Base-by-base conservation (phyloP, 352 stramenopile species). In the Globisporangium yorkense region DNA sequence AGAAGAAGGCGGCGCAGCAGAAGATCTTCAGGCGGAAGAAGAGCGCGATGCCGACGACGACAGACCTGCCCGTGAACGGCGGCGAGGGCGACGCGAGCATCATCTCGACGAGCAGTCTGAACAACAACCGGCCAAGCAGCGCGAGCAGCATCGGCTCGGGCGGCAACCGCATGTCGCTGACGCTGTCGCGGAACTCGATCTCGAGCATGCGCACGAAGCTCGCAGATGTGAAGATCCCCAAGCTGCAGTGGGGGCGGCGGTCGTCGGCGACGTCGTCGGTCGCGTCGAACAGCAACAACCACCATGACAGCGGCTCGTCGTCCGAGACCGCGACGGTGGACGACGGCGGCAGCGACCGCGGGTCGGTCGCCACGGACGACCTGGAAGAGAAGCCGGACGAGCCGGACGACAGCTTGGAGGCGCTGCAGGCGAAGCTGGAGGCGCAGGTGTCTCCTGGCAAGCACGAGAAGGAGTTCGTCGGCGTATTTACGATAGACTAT, bases 401-500 rank as follows among this genome's bases (percentile, higher is more conserved):
- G 51, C 31, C 62, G 16, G 71, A 81, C 20, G 74, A 77, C 2
- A 77, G 41, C 55, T 58, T 44, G 46, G 77, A 40, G 59, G 74
- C 35, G n/a, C 27, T 52, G 61, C 61, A 35, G 54, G 58, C 37
- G 53, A 65, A n/a, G 59, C 27, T 49, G 51, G 52, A 48, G 50
- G 45, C n/a, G 33, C 53, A 16, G 65, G 59, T 54, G 40, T 54
- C 53, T 29, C 21, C 57, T 6, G 65, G 66, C 20, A 68, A 73
- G 29, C 33, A 60, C 24, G 75, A 82, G 45, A 73, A 73, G 62
- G 56, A 47, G 27, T 90, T 90, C 61, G 77, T 87, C 18, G 80
- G 75, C 16, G 77, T 90, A 51, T 90, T 90, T 56, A 90, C 80
- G 49, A 90, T 90, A 70, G 80, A 88, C 56, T 85, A 89, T 62